Evolutionary conservation across 768 basidiomycete species (phyloP), one percentile per base, ranked within the genome.

Genomic region (Lanmaoa pseudosensibilis): DNA sequence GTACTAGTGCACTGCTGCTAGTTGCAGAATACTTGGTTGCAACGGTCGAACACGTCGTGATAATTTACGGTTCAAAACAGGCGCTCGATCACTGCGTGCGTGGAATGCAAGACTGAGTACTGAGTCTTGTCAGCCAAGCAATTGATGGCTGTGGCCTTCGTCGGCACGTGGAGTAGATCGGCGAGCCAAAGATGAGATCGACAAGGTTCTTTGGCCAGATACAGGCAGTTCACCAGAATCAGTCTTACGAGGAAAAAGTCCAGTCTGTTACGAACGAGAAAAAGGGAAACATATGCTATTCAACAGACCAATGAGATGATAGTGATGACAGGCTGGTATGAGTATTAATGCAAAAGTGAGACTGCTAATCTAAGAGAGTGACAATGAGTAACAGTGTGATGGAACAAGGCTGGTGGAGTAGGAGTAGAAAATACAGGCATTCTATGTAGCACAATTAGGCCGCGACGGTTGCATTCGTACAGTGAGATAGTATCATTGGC

Each of bases 371-470:
- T 52, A 62, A 52, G 55, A 50, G 46, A 41, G 38, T 21, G 38
- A 48, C 25, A 25, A 21, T 39, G 43, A 56, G 36, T 45, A 60
- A 54, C 34, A 51, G 34, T 46, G 48, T 49, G 46, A 45, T 34
- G 44, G 50, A 53, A 57, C 57, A 55, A 52, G 21, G 43, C 23
- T 43, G 40, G 27, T 19, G 38, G 11, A 11, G 49, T 47, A 61
- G 34, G 11, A 11, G 51, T 50, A 61, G 34, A 57, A 45, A 40
- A 63, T 73, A 61, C 56, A 62, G 33, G 33, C 45, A 21, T 52
- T 57, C 55, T 65, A 57, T 43, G 53, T 34, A 21, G 36, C 57
- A 60, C 32, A 34, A 68, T 59, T 69, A 59, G 45, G 32, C 49
- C 52, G 47, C 36, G 50, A 54, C 52, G 10, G 43, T 45, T 39